phyloP scores from a whole-genome alignment of 2,329 filamentous ascomycete genomes.

The Colletotrichum karsti region DNA sequence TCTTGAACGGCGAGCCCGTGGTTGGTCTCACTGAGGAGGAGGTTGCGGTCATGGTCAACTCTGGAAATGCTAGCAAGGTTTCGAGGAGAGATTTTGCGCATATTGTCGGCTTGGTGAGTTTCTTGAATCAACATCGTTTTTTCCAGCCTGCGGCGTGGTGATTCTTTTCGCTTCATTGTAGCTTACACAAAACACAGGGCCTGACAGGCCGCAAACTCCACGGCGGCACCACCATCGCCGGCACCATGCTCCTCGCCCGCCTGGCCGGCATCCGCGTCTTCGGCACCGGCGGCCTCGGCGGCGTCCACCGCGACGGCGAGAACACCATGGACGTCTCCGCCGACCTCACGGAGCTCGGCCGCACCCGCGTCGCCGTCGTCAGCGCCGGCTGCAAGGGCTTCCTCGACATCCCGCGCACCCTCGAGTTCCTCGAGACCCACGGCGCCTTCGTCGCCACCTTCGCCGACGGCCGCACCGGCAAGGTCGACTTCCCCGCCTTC shows the following conservation, averaged over 20 bases:
- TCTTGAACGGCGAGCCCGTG: slow-evolving; percentile 82
- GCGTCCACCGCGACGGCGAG: slow-evolving; percentile 90
- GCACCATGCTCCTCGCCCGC: slow-evolving; percentile 89
- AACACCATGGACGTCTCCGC: slow-evolving; percentile 92
- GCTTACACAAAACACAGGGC: slow-evolving; percentile 57
- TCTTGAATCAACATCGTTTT: neutral
- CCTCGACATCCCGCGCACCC: slow-evolving; percentile 86
- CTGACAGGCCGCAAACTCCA: slow-evolving; percentile 74
- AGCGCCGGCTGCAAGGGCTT: slow-evolving; percentile 96
- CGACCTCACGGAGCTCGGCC: slow-evolving; percentile 91
- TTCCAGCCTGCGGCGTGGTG: too few relatives aligned
- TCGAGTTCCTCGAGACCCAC: slow-evolving; percentile 79
- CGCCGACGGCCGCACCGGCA: slow-evolving; percentile 77
- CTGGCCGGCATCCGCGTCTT: slow-evolving; percentile 91
- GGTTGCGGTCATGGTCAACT: slow-evolving; percentile 74
- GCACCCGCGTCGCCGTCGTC: slow-evolving; percentile 88
- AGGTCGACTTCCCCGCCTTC: slow-evolving; percentile 90
- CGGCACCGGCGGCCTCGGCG: slow-evolving; percentile 92
- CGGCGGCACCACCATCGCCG: slow-evolving; percentile 92
- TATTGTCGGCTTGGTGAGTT: slow-evolving; percentile 76
- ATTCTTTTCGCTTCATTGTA: neutral
- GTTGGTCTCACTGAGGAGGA: slow-evolving; percentile 81
- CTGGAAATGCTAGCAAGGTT: slow-evolving; percentile 77
- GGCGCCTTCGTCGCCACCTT: slow-evolving; percentile 90
- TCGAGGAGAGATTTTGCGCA: slow-evolving; percentile 89